These are phyloP conservation scores for Phytophthora melonis DNA, from an alignment of 352 stramenopile species.

Conservation along the genomic window DNA sequence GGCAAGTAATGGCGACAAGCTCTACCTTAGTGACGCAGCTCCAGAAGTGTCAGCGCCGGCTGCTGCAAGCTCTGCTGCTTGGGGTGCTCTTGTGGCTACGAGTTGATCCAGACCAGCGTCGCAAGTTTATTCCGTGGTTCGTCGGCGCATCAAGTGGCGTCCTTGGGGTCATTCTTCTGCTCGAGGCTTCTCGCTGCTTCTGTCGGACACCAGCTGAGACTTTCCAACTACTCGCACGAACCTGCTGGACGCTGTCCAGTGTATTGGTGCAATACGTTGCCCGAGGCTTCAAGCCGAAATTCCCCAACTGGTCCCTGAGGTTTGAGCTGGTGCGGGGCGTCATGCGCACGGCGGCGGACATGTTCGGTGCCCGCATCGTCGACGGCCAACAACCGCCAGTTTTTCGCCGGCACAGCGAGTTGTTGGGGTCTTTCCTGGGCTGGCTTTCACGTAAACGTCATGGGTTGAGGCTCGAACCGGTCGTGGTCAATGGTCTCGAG, in stretches of 20 bases:
- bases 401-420: constrained; percentile 33
- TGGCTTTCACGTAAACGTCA: constrained; percentile 36
- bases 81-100: not conserved
- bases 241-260: not conserved
- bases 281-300: constrained; percentile 36
- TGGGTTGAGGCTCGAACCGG: constrained; percentile 27
- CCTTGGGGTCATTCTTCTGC: constrained; percentile 10
- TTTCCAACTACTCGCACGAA: constrained; percentile 1
- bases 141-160: not conserved
- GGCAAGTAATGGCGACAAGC: not conserved
- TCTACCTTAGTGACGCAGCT: not conserved
- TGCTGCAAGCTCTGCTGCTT: constrained; percentile 7
- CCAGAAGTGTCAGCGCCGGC: constrained; percentile 5
- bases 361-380: constrained; percentile 37
- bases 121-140: not conserved
- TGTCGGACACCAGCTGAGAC: constrained; percentile 19
- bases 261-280: constrained; percentile 11
- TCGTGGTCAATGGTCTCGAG: constrained; percentile 51
- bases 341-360: constrained; percentile 29
- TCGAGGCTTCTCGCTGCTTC: constrained; percentile 11
- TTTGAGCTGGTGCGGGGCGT: constrained; percentile 38
- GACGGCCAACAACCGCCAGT: constrained; percentile 25
- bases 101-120: not conserved
- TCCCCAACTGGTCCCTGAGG: constrained; percentile 46
- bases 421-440: constrained; percentile 33